These are phyloP conservation scores for Carpediemonas membranifera DNA, from an alignment of 78 protist genomes.

Conservation along the genomic window DNA sequence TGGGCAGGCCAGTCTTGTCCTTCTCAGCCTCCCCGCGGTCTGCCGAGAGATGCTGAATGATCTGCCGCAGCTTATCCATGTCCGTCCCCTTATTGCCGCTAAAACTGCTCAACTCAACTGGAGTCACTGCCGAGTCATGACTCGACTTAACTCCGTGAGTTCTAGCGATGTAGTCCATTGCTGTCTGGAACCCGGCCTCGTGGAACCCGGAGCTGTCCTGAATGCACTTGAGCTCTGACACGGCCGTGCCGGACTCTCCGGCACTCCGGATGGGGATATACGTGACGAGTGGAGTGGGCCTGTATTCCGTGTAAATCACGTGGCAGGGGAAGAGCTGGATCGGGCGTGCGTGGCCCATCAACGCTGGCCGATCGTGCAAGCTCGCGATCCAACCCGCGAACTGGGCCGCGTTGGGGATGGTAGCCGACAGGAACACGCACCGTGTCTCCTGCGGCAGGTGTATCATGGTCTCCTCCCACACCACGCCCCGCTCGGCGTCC, in stretches of 20 bases:
- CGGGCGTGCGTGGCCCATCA: neutral
- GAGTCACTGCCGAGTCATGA: too few species aligned
- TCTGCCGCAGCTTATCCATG: too few species aligned
- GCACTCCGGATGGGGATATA: slow-evolving; percentile 53
- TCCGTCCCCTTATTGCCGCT: too few species aligned
- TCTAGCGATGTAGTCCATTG: too few species aligned
- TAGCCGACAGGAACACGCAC: slow-evolving; percentile 76
- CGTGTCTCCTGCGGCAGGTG: slow-evolving; percentile 52
- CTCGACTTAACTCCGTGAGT: too few species aligned
- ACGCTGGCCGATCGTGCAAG: neutral
- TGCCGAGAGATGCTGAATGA: too few species aligned
- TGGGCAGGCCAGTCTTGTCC: slow-evolving; percentile 43
- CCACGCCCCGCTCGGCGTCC: slow-evolving; percentile 68
- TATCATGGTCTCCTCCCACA: slow-evolving; percentile 80
- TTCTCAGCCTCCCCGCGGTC: neutral
- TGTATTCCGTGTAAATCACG: slow-evolving; percentile 67
- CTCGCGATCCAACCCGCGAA: slow-evolving; percentile 61
- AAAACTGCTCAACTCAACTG: too few species aligned
- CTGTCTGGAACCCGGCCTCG: slow-evolving; percentile 47
- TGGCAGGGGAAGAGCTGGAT: slow-evolving; percentile 44
- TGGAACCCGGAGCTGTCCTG: slow-evolving; percentile 26
- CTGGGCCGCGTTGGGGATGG: slow-evolving; percentile 72
- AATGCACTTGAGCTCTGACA: slow-evolving; percentile 36
- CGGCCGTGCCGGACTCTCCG: slow-evolving; percentile 22
- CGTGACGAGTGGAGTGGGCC: slow-evolving; percentile 89